These are phyloP conservation scores for Zoysia pacifica DNA, from an alignment of 176 grass and related monocot genomes.

Conservation along the genomic window DNA sequence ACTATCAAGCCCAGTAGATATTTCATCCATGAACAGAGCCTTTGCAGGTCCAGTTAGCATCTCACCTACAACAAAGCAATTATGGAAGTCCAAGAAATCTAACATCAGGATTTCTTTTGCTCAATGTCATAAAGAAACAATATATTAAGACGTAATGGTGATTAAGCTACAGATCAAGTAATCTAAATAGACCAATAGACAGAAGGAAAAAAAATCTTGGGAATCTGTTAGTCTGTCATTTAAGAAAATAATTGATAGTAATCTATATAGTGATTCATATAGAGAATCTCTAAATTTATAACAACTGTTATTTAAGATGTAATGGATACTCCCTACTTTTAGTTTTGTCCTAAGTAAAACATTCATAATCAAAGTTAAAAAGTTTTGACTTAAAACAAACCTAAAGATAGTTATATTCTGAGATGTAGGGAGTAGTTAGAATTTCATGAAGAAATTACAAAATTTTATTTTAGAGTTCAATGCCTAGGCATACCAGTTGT, in stretches of 20 bases:
- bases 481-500: slow-evolving; percentile 56
- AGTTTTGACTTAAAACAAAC: no score
- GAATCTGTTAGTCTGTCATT: not conserved
- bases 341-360: no score
- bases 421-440: not conserved
- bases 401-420: no score
- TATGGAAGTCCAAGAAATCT: slow-evolving; percentile 10
- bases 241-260: slow-evolving; percentile 11
- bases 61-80: slow-evolving; percentile 47
- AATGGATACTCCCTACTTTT: not conserved
- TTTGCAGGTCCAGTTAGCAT: slow-evolving; percentile 69
- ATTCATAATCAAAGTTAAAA: no score
- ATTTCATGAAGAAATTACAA: slow-evolving; percentile 7
- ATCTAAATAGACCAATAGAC: not conserved
- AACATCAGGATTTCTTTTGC: slow-evolving; percentile 17
- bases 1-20: slow-evolving; percentile 81
- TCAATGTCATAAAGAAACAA: slow-evolving; percentile 1
- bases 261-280: not conserved
- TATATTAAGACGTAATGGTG: not conserved
- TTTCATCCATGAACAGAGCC: slow-evolving; percentile 82
- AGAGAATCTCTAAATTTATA: not conserved
- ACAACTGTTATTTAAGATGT: not conserved
- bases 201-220: slow-evolving; percentile 7
- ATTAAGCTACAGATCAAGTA: not conserved
- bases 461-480: slow-evolving; percentile 3